Percentiles rank a stretch among this genome's conserved stretches.
Evolutionary conservation across 371 early-diverging fungal species (phyloP).

Genomic region (Fennellomyces sp.): DNA sequence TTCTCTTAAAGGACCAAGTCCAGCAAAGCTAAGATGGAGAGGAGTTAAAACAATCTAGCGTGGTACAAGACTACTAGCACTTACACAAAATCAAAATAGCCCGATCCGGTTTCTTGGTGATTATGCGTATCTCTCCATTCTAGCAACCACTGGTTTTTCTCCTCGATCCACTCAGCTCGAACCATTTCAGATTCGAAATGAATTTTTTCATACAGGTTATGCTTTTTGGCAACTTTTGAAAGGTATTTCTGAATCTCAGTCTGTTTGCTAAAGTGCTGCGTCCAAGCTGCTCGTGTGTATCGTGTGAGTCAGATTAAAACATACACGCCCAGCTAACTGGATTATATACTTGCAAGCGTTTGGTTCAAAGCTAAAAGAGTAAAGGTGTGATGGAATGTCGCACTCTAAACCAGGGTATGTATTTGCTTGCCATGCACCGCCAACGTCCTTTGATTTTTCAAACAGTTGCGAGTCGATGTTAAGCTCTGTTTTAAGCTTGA

Average conservation of each 20-base stretch:
- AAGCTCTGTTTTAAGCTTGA: slow-evolving; percentile 54
- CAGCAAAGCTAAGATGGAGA: slow-evolving; percentile 25
- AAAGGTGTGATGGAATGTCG: slow-evolving; percentile 62
- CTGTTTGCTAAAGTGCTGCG: slow-evolving; percentile 35
- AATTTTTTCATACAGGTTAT: slow-evolving; percentile 48
- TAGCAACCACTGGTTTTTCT: slow-evolving; percentile 48
- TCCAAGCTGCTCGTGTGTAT: slow-evolving; percentile 51
- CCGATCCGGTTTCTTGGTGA: slow-evolving; percentile 3
- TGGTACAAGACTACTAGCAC: neutral
- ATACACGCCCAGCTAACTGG: neutral
- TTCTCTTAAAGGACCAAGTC: slow-evolving; percentile 39
- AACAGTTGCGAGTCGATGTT: slow-evolving; percentile 49
- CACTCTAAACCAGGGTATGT: slow-evolving; percentile 61
- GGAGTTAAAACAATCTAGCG: slow-evolving; percentile 8
- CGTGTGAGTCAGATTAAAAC: slow-evolving; percentile 1
- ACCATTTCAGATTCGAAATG: slow-evolving; percentile 50
- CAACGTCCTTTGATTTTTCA: slow-evolving; percentile 56
- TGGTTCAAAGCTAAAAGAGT: slow-evolving; percentile 49
- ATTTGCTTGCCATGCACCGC: slow-evolving; percentile 68
- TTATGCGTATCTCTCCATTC: slow-evolving; percentile 14
- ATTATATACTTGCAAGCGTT: slow-evolving; percentile 38
- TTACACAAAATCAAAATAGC: slow-evolving; percentile 36
- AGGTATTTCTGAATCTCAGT: slow-evolving; percentile 59
- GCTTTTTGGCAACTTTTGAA: slow-evolving; percentile 44
- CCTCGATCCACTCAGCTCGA: slow-evolving; percentile 44